These are phyloP conservation scores for Leishmania arabica DNA, from an alignment of 208 protist species.

Conservation along the genomic window DNA sequence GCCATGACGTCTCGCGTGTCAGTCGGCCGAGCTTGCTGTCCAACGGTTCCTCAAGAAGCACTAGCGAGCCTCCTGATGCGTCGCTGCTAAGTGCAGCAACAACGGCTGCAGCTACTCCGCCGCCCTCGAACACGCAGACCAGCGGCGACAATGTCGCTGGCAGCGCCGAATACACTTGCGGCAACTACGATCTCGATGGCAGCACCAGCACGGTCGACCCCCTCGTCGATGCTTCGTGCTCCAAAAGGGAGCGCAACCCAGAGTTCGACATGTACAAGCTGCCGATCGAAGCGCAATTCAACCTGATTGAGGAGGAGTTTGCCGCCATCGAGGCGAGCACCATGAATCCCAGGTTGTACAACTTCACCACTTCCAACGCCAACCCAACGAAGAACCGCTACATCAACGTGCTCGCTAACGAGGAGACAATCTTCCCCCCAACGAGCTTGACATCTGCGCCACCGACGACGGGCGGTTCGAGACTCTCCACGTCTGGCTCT, in stretches of 20 bases:
- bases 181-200: neutral
- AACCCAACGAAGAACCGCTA: constrained; percentile 73
- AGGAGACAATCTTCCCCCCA: constrained; percentile 72
- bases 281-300: constrained; percentile 41
- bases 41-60: neutral
- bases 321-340: constrained; percentile 40
- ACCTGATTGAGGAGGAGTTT: constrained; percentile 55
- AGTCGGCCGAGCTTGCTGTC: neutral
- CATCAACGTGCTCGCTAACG: constrained; percentile 79
- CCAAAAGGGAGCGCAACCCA: constrained; percentile 23
- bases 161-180: constrained; percentile 3
- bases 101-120: neutral
- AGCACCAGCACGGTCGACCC: neutral
- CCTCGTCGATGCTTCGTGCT: neutral
- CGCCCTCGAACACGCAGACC: neutral
- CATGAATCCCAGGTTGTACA: constrained; percentile 48
- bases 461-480: neutral
- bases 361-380: constrained; percentile 59
- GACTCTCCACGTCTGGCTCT: neutral
- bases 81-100: neutral
- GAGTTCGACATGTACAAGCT: constrained; percentile 34
- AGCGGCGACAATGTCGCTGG: neutral
- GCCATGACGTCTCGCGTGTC: neutral
- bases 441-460: neutral
- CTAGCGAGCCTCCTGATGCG: neutral